Conservation (phyloP, 177 flowering plant species). For the Vitis hybrid region DNA sequence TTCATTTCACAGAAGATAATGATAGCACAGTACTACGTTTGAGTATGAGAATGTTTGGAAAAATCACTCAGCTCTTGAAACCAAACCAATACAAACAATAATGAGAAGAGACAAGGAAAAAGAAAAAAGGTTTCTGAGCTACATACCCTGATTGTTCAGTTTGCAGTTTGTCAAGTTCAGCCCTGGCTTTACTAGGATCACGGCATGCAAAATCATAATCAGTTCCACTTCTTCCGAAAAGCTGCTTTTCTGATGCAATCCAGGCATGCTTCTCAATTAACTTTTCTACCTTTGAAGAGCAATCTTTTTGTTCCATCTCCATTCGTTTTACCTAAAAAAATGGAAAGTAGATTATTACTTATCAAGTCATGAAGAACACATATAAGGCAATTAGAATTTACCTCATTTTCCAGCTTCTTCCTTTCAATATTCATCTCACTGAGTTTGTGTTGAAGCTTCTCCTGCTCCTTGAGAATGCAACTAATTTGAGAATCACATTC, state of each 20-base stretch:
- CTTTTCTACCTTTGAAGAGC: conserved; percentile 79
- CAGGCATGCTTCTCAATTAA: conserved; percentile 89
- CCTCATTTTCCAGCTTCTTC: conserved; percentile 97
- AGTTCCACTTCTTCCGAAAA: conserved; percentile 90
- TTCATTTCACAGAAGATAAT: too few relatives aligned
- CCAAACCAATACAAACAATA: too few relatives aligned
- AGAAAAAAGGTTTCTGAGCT: conserved; percentile 1
- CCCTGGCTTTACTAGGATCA: conserved; percentile 76
- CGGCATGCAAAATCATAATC: conserved; percentile 91
- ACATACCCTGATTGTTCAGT: conserved; percentile 81
- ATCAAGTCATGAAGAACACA: not conserved
- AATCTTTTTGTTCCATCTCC: conserved; percentile 92
- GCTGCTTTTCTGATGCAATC: conserved; percentile 89
- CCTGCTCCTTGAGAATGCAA: conserved; percentile 75
- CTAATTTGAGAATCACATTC: conserved; percentile 88
- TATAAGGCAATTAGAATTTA: conserved; percentile 16
- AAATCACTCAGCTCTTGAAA: too few relatives aligned
- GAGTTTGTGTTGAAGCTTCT: conserved; percentile 63
- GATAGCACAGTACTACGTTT: too few relatives aligned
- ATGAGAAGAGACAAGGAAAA: not conserved
- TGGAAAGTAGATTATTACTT: conserved; percentile 30
- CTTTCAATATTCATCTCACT: conserved; percentile 76
- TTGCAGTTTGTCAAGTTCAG: conserved; percentile 78
- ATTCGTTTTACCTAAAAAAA: conserved; percentile 69
- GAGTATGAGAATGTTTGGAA: too few relatives aligned